Conservation (phyloP, 306 rosid species). For the Vigna unguiculata region DNA sequence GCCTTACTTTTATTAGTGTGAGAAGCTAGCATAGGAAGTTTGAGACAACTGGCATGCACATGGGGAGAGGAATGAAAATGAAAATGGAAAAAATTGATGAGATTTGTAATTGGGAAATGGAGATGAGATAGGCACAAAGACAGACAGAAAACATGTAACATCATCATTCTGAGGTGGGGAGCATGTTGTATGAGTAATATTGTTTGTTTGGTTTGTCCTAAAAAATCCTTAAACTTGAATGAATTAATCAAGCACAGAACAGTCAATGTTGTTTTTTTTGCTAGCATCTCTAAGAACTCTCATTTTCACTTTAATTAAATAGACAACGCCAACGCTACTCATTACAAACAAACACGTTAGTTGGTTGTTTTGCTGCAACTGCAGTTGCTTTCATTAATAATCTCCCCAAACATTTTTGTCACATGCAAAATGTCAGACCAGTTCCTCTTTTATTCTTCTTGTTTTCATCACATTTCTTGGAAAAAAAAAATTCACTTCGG, state of each 20-base stretch:
- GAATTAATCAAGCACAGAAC: neutral
- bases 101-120: neutral
- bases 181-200: conserved; percentile 23
- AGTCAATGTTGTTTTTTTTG: neutral
- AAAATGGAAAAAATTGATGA: neutral
- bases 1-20: too few species aligned
- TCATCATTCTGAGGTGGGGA: conserved; percentile 42
- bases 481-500: neutral
- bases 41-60: conserved; percentile 58
- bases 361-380: conserved; percentile 8
- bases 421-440: conserved; percentile 22
- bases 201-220: conserved; percentile 37
- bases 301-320: neutral
- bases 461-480: neutral
- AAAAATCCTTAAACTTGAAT: neutral
- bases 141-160: conserved; percentile 35
- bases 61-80: conserved; percentile 38
- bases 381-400: conserved; percentile 16
- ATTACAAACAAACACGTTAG: conserved; percentile 25
- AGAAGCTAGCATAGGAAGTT: conserved; percentile 10
- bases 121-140: conserved; percentile 38
- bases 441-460: neutral
- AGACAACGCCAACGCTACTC: conserved; percentile 13
- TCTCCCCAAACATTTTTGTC: conserved; percentile 24
- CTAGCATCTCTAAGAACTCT: neutral